These are phyloP conservation scores for Castanea mollissima DNA, from an alignment of 306 rosid species.

Conservation along the genomic window DNA sequence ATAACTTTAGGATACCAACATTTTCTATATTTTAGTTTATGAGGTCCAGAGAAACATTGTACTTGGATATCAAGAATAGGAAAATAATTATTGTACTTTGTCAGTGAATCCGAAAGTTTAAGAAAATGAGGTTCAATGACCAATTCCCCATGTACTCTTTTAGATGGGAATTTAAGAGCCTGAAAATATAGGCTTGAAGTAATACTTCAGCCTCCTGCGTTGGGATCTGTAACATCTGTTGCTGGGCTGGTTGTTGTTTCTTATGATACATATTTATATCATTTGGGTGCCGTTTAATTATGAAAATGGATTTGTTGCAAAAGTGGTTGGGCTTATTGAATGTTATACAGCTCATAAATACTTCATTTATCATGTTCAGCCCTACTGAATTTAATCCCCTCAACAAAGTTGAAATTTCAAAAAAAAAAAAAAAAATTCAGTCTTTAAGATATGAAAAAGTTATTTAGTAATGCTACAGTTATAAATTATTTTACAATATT, in stretches of 20 bases:
- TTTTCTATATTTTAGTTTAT: too few species aligned
- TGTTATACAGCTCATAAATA: not conserved
- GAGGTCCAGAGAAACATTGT: too few species aligned
- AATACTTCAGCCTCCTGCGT: not conserved
- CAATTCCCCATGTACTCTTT: too few species aligned
- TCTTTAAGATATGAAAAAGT: too few species aligned
- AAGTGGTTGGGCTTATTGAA: slow-evolving; percentile 16
- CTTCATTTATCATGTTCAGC: not conserved
- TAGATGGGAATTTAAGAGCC: too few species aligned
- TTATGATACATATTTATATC: not conserved
- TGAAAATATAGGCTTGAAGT: too few species aligned
- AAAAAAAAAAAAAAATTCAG: too few species aligned
- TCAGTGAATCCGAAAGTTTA: too few species aligned
- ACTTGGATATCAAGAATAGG: too few species aligned
- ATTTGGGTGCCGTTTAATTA: not conserved
- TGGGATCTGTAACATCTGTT: not conserved
- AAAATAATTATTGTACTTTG: too few species aligned
- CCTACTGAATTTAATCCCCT: not conserved
- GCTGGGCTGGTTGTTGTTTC: not conserved
- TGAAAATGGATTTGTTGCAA: not conserved
- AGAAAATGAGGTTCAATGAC: too few species aligned
- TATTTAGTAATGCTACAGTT: rapidly evolving
- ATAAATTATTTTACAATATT: rapidly evolving
- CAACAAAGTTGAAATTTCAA: not conserved
- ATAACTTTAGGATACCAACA: too few species aligned